Conservation (phyloP, 1,284 basidiomycete species). For the Ustilago trichophora region DNA sequence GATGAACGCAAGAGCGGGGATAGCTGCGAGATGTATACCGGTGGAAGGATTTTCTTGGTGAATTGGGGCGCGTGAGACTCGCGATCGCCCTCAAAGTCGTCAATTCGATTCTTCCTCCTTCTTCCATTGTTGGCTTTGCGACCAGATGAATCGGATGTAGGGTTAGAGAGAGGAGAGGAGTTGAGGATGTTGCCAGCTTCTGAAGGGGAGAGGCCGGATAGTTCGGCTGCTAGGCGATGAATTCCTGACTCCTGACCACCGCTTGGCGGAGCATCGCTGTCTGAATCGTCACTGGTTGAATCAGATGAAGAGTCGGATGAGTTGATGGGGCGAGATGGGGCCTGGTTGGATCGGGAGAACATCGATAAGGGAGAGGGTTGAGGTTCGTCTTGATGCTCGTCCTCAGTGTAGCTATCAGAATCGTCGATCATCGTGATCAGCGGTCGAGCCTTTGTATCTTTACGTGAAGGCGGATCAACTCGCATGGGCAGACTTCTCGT, state of each 20-base stretch:
- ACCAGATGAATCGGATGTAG: no score
- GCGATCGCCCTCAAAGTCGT: slow-evolving; percentile 9
- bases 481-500: slow-evolving; percentile 11
- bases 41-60: slow-evolving; percentile 49
- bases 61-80: slow-evolving; percentile 39
- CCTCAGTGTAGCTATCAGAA: slow-evolving; percentile 9
- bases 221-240: slow-evolving; percentile 32
- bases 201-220: slow-evolving; percentile 11
- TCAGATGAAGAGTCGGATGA: slow-evolving; percentile 21
- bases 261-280: slow-evolving; percentile 3
- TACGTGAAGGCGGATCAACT: slow-evolving; percentile 7
- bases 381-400: not conserved
- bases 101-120: not conserved
- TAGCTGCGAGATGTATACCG: slow-evolving; percentile 67
- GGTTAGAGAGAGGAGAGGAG: not conserved
- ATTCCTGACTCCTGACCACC: slow-evolving; percentile 10
- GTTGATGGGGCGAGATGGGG: not conserved
- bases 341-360: slow-evolving; percentile 7
- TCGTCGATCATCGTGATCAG: slow-evolving; percentile 42
- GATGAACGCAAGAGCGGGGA: slow-evolving; percentile 59
- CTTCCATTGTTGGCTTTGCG: not conserved
- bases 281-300: slow-evolving; percentile 9
- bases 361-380: slow-evolving; percentile 2
- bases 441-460: not conserved
- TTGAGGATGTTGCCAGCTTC: slow-evolving; percentile 5